Evolutionary conservation across 2,329 filamentous ascomycete genomes (phyloP), one percentile per base, ranked within the genome.

Genomic region (Ophiognomonia clavigignenti-juglandacearum): DNA sequence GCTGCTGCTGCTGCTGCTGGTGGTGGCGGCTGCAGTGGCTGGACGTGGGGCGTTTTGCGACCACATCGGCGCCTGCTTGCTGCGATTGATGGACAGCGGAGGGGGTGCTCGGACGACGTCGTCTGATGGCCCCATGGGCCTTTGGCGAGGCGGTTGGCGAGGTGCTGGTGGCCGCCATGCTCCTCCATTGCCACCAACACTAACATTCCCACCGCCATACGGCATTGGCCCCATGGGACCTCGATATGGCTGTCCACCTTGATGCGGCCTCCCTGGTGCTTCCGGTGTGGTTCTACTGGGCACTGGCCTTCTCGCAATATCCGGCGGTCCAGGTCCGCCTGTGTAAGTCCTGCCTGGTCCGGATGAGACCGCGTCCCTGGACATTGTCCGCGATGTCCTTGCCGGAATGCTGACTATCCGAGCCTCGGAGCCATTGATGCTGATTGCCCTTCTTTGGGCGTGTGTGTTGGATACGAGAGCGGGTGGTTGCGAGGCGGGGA

Each of bases 391-490:
- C 10, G 32, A 27, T 16, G 35, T 11, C 35, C 43, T 29, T 11
- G 43, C 16, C 13, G 43, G 43, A 20, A 45, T 45, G 16, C 43
- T 45, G 11, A 45, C 43, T 26, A 45, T 31, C 4, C 43, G 43
- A 19, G 43, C 43, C 27, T 38, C 43, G 10, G 43, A 45, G 14
- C 23, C 24, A 13, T 34, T 11, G 16, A 45, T 27, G 18, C 34
- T 45, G 23, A 45, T 31, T 2, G 43, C 43, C 19, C 19, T 45
- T 9, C 35, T 24, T 3, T 34, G 23, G 7, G 20, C 34, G 13
- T 24, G 34, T 16, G 13, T 7, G 16, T 32, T 39, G 5, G 35
- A 39, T n/a, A 32, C 32, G 18, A 29, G n/a, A n/a, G n/a, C 24
- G 6, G 34, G 19, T 20, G 43, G 43, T 22, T 39, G 34, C 14